Conservation (phyloP, 371 early-diverging fungal species). For the Rhizopus sp. region DNA sequence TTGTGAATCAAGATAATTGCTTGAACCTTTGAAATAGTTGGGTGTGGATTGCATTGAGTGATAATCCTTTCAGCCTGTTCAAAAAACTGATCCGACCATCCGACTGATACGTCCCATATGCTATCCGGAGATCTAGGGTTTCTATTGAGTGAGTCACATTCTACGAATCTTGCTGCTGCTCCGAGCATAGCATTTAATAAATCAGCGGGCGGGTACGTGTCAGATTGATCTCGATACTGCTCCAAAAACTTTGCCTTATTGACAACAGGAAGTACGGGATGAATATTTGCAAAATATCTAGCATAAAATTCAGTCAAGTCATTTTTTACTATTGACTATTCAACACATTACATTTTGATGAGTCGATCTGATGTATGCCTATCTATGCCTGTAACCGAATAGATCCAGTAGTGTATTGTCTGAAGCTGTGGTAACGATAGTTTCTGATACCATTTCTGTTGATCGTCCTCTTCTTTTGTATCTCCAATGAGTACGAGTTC, state of each 20-base stretch:
- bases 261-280: slow-evolving; percentile 50
- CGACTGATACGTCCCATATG: slow-evolving; percentile 43
- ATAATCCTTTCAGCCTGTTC: slow-evolving; percentile 41
- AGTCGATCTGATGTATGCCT: slow-evolving; percentile 41
- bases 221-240: slow-evolving; percentile 44
- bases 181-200: slow-evolving; percentile 53
- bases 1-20: slow-evolving; percentile 46
- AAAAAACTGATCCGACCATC: slow-evolving; percentile 52
- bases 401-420: slow-evolving; percentile 40
- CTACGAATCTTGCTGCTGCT: slow-evolving; percentile 49
- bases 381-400: slow-evolving; percentile 40
- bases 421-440: slow-evolving; percentile 12
- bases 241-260: slow-evolving; percentile 42
- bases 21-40: slow-evolving; percentile 46
- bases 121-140: slow-evolving; percentile 28
- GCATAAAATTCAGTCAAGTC: background rate
- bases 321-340: background rate
- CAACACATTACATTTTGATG: slow-evolving; percentile 33
- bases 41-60: slow-evolving; percentile 21
- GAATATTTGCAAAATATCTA: slow-evolving; percentile 51
- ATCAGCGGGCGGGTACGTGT: slow-evolving; percentile 40
- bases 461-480: slow-evolving; percentile 8
- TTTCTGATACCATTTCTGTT: slow-evolving; percentile 6
- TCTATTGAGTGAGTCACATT: slow-evolving; percentile 32
- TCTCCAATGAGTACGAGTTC: slow-evolving; percentile 40